Base-by-base conservation (phyloP, 768 basidiomycete genomes). In the Xerocomellus intermedius region DNA sequence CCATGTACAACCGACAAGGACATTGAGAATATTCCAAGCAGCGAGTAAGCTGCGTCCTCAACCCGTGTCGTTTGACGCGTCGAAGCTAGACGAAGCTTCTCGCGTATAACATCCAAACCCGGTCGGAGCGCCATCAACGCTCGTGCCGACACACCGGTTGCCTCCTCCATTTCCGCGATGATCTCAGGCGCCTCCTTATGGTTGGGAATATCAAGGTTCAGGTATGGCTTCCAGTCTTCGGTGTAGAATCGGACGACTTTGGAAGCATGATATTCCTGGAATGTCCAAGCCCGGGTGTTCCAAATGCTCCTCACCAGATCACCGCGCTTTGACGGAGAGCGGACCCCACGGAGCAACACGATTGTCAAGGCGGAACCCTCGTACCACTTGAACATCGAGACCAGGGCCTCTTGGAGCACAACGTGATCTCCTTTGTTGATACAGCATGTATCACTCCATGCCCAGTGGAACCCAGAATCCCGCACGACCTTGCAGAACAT, bases 31-130 rank as follows among this genome's bases (percentile, higher is more conserved):
- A 38, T 38, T 9, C 37, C 37, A 5, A 38, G 37, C 8, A 38
- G 10, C 9, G 37, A 38, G n/a, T 38, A 38, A 10, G 37, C 37
- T 10, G 16, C 8, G 4, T 38, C 37, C 4, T n/a, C 37, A 8
- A n/a, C 37, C 37, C 37, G 32, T 5, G 56, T 57, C 19, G 56
- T 57, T 8, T 54, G 7, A 0, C 56, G 59, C 24, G 16, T 21
- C 5, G 58, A 57, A 16, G 55, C 47, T 0, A 49, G 19, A 21
- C 22, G 37, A n/a, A 38, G 37, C 37, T 38, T 38, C n/a, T 38
- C 37, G 1, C 37, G 37, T 7, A 38, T 19, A 9, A n/a, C 37
- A 10, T 38, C 16, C 37, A 38, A 14, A n/a, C 37, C 37, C 37
- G 37, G 37, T 19, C 37, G 16, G 37, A 38, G n/a, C 8, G 37